A percentile compares a stretch with the other conserved stretches of the same genome.
phyloP scores from a whole-genome alignment of 2,329 filamentous ascomycete species.

The Sclerotinia minor region DNA sequence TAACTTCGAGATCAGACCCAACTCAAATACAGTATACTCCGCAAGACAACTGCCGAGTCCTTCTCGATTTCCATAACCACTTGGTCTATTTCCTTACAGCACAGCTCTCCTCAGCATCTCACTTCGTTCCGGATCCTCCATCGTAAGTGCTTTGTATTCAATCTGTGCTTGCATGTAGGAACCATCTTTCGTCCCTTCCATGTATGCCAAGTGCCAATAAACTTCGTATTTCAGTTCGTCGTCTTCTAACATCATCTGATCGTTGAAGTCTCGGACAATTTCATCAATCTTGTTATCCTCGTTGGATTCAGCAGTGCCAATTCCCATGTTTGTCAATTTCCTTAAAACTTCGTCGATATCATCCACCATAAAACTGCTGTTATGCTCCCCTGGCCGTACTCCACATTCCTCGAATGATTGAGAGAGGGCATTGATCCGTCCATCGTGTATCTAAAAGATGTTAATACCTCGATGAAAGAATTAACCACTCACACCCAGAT shows the following conservation, averaged over 20 bases:
- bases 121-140: not conserved
- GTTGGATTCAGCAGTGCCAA: not conserved
- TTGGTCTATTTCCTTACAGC: conserved; percentile 13
- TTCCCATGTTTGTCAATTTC: conserved; percentile 11
- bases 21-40: not conserved
- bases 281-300: conserved; percentile 3
- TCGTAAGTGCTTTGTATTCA: conserved; percentile 12
- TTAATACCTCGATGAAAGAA: conserved; percentile 3
- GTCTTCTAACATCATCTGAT: conserved; percentile 10
- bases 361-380: not conserved
- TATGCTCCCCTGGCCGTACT: not conserved
- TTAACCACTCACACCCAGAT: not conserved
- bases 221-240: conserved; percentile 20
- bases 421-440: conserved; percentile 20
- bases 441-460: conserved; percentile 17
- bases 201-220: conserved; percentile 23
- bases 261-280: not conserved
- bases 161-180: conserved; percentile 15
- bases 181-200: conserved; percentile 22
- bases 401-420: conserved; percentile 12
- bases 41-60: not conserved
- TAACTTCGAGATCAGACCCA: conserved; percentile 13
- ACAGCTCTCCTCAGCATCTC: conserved; percentile 20
- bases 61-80: conserved; percentile 1
- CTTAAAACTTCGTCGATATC: conserved; percentile 13